Evolutionary conservation across 1,284 basidiomycete genomes (phyloP).

Genomic region (Wallemia mellicola): DNA sequence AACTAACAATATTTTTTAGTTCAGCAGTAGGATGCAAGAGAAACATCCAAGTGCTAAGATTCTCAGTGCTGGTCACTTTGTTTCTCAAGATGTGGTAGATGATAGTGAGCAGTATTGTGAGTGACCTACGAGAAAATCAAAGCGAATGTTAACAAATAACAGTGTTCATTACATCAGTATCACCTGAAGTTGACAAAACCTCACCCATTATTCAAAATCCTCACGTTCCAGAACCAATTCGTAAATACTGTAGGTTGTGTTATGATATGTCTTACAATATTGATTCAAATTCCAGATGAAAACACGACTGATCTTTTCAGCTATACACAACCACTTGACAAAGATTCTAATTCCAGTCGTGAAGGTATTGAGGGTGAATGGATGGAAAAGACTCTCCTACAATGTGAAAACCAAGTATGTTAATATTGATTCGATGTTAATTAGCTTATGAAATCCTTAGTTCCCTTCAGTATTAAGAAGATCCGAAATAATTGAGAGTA

Average conservation of each 20-base stretch:
- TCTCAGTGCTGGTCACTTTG: neutral
- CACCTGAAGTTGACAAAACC: constrained; percentile 51
- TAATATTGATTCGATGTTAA: too few species aligned
- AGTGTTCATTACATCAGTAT: constrained; percentile 60
- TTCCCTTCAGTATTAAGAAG: constrained; percentile 77
- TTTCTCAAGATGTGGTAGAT: constrained; percentile 36
- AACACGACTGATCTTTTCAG: constrained; percentile 45
- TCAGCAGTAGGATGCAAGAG: constrained; percentile 72
- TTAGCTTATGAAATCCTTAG: too few species aligned
- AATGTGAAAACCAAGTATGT: neutral
- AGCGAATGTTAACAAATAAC: neutral
- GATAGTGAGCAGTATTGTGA: constrained; percentile 36
- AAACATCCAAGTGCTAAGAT: constrained; percentile 35
- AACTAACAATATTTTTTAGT: constrained; percentile 12
- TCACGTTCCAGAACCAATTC: constrained; percentile 47
- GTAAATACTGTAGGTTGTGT: constrained; percentile 54
- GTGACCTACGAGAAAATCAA: neutral
- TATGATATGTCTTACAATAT: too few species aligned
- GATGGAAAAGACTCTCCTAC: constrained; percentile 40
- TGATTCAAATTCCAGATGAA: too few species aligned
- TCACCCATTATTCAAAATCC: constrained; percentile 56
- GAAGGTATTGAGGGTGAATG: constrained; percentile 26
- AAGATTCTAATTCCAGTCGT: constrained; percentile 13
- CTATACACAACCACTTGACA: constrained; percentile 35
- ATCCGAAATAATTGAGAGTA: constrained; percentile 52